Base-by-base conservation (phyloP, 2,329 filamentous ascomycete species). In the Epichloe sp. region DNA sequence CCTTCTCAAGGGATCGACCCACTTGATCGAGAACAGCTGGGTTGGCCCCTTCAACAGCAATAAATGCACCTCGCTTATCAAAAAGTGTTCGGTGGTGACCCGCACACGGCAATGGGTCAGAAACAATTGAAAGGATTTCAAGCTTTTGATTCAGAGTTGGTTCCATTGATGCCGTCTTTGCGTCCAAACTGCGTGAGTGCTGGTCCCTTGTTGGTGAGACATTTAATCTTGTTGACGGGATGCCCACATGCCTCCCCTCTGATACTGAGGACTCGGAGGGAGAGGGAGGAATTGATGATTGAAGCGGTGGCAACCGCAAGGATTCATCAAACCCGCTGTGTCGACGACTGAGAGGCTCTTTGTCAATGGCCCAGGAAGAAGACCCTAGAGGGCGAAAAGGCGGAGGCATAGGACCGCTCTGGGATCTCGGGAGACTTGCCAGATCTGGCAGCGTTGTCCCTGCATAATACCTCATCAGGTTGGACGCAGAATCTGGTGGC, bases 41-140 rank as follows among this genome's bases (percentile, higher is more conserved):
- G 52, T 83, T 78, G 17, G 84, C 75, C 1, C 90, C 90, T 65
- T 97, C 91, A 31, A 97, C 71, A 0, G 87, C 85, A 55, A 97
- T 83, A 38, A 96, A 78, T 0, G 86, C 79, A 0, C 91, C 90
- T n/a, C 89, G 79, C 6, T 72, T 70, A 57, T 72, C 67, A 53
- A 67, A 63, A 2, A 55, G 55, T 3, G 60, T 56, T 4, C 58
- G 59, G 6, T 60, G 63, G 3, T 66, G 63, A 5, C 63, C 60
- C 1, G 68, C 60, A 15, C 69, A 58, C 5, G 70, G 67, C 14
- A 87, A 71, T 0, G 86, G 82, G 23, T 84, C 86, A 44, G 85
- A 85, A 56, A 96, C 88, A 54, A 81, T 82, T 15, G 80, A 75
- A 36, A 97, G 73, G 2, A 91, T 76, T 47, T 82, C 80, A 58